Base-by-base conservation (phyloP, 1,139 yeast species). In the Geotrichum aggregatum region DNA sequence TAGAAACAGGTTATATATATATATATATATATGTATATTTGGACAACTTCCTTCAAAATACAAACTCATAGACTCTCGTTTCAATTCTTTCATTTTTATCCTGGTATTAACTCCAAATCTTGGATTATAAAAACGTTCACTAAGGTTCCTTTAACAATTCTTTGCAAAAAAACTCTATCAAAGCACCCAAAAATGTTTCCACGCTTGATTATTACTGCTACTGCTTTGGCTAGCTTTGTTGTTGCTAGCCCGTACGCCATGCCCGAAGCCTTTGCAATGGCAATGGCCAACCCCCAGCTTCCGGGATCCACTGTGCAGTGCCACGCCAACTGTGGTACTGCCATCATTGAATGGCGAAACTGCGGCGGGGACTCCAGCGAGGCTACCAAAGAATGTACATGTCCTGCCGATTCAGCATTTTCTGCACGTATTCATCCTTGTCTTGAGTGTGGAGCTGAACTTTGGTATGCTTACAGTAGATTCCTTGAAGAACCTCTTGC, bases 201-300 rank as follows among this genome's bases (percentile, higher is more conserved):
- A n/a, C 61, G 61, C 16, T 51, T 58, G 35, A 67, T 62, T 31
- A 40, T 55, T 39, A 26, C 66, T 34, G 38, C 38, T 34, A 13
- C 38, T 34, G 5, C 38, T 34, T 34, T 16, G 5, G 38, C 7
- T 55, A 59, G 10, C 5, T 39, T 30, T 18, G 26, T 52, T n/a
- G 50, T 56, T 33, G 50, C 43, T 26, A 14, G 35, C 22, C 50
- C 54, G n/a, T n/a, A 24, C 31, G 52, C 55, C 19, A 44, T 52
- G 48, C 56, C 56, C n/a, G 54, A 50, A 22, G 56, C 56, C 22
- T 49, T 30, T 38, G 54, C 56, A 10, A 13, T 42, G 8, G 56
- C 56, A 42, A 46, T 47, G 51, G 56, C 56, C 40, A 47, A 47
- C 48, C 52, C 56, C 39, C 56, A 53, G 33, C 51, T 51, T 30